Conservation (phyloP, 257 asterid species). For the Thymus quinquecostatus region DNA sequence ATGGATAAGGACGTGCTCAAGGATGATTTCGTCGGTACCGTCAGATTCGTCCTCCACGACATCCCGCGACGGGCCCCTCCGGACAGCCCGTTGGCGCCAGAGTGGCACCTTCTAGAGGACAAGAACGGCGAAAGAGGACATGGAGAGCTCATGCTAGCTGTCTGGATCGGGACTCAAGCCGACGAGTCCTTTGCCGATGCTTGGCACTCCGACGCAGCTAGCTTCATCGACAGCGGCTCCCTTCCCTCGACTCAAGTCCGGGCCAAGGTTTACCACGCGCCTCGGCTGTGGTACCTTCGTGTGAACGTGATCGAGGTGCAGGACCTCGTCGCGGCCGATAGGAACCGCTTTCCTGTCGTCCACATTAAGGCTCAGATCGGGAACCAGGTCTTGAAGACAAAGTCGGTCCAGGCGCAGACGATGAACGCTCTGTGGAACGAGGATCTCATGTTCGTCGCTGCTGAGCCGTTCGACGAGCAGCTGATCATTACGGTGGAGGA, state of each 20-base stretch:
- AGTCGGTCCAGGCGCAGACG: constrained; percentile 51
- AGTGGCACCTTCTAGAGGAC: constrained; percentile 79
- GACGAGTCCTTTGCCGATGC: constrained; percentile 96
- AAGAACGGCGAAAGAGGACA: constrained; percentile 59
- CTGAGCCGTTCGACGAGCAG: constrained; percentile 89
- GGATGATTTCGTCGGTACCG: constrained; percentile 77
- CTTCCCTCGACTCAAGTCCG: constrained; percentile 54
- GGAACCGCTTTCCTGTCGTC: constrained; percentile 57
- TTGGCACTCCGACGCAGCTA: constrained; percentile 77
- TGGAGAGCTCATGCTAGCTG: constrained; percentile 88
- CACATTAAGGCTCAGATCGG: constrained; percentile 75
- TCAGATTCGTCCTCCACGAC: constrained; percentile 63
- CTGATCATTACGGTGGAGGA: constrained; percentile 69
- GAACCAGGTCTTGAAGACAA: constrained; percentile 67
- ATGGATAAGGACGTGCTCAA: constrained; percentile 75
- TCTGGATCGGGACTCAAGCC: constrained; percentile 95
- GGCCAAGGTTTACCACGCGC: constrained; percentile 85
- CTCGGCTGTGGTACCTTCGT: constrained; percentile 84
- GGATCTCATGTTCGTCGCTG: constrained; percentile 82
- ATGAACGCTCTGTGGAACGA: constrained; percentile 74
- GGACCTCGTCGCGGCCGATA: constrained; percentile 60
- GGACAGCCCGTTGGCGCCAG: constrained; percentile 95
- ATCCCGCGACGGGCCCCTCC: constrained; percentile 85
- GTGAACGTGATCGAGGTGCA: constrained; percentile 87
- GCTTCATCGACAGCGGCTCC: constrained; percentile 43